These are phyloP conservation scores for Clitocybe nebularis DNA, from an alignment of 1,284 basidiomycete species.

Conservation along the genomic window DNA sequence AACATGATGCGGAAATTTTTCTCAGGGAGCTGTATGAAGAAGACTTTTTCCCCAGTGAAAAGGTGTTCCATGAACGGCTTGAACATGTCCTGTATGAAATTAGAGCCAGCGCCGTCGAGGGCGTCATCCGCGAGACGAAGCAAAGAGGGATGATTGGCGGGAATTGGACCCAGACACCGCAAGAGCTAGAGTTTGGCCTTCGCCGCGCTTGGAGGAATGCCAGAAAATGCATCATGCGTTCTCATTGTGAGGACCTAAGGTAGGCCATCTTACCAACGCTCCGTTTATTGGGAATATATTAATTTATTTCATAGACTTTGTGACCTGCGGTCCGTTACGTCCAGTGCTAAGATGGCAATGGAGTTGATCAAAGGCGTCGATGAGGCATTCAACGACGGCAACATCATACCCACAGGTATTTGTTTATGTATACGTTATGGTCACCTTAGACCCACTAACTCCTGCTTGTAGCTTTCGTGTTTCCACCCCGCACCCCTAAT, in stretches of 20 bases:
- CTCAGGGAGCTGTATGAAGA: background rate
- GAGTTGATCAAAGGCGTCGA: background rate
- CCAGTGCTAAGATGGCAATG: background rate
- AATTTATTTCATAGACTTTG: background rate
- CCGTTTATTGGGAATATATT: background rate
- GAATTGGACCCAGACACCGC: background rate
- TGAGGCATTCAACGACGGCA: background rate
- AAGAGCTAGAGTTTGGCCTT: background rate
- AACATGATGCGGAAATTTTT: background rate
- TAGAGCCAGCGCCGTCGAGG: background rate
- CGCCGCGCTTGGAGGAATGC: background rate
- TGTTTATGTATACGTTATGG: background rate
- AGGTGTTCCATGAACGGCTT: background rate
- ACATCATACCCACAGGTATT: background rate
- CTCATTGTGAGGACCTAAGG: background rate
- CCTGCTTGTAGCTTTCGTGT: background rate
- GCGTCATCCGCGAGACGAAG: background rate
- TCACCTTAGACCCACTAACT: background rate
- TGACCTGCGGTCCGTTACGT: background rate
- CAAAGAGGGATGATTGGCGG: background rate
- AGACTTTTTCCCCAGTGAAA: background rate
- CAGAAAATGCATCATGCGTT: constrained; percentile 1
- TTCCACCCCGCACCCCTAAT: background rate
- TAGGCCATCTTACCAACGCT: background rate
- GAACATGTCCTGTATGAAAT: background rate